phyloP scores from a whole-genome alignment of 2,329 filamentous ascomycete species.

The Fusarium burgessii region DNA sequence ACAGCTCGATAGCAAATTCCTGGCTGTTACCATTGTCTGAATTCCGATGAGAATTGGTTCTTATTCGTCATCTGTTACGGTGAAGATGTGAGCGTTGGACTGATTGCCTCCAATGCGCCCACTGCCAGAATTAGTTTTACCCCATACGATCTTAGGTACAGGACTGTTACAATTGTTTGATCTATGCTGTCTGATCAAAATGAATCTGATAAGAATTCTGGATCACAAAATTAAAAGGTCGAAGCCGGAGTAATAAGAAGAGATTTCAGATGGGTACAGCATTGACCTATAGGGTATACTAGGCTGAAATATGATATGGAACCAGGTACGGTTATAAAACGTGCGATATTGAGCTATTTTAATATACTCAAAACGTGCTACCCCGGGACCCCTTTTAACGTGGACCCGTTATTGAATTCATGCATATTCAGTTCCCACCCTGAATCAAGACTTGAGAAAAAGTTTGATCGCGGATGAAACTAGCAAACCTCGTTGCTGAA shows the following conservation, averaged over 20 bases:
- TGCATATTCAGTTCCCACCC: neutral
- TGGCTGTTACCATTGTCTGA: neutral
- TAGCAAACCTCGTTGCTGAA: no score
- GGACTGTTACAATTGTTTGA: no score
- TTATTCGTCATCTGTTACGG: neutral
- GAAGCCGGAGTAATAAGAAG: fast-evolving
- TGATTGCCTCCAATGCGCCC: no score
- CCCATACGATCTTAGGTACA: no score
- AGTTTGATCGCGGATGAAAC: fast-evolving
- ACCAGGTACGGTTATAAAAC: neutral
- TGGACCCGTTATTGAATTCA: neutral
- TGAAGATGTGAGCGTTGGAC: no score
- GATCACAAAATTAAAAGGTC: no score
- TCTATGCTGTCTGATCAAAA: no score
- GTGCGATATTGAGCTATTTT: neutral
- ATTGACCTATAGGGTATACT: neutral
- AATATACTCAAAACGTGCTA: neutral
- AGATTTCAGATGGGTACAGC: fast-evolving
- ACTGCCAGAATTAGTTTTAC: no score
- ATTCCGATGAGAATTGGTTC: neutral
- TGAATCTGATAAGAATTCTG: no score
- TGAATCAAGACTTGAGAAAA: neutral
- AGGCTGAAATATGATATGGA: neutral
- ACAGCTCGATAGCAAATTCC: no score
- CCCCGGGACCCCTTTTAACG: neutral